phyloP scores from a whole-genome alignment of 306 rosid genomes.

The Fagus crenata region DNA sequence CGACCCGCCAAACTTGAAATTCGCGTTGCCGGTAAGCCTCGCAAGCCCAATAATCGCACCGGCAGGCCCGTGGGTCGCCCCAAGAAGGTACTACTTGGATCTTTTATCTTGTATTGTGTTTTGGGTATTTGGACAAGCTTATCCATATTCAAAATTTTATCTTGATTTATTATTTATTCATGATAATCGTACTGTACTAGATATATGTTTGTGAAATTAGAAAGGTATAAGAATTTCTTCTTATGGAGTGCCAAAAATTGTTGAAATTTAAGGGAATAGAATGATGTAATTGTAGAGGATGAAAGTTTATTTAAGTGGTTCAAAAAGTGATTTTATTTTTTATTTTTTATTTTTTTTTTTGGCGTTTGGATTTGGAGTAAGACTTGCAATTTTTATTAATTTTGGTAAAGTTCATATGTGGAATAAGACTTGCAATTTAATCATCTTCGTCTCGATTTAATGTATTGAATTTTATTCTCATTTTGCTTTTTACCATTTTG shows the following conservation, averaged over 20 bases:
- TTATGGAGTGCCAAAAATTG: too few species aligned
- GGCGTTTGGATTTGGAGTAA: neutral
- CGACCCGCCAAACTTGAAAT: too few species aligned
- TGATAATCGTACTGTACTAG: neutral
- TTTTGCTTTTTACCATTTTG: constrained; percentile 10
- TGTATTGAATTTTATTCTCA: constrained; percentile 1
- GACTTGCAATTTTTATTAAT: neutral
- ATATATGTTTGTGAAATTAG: too few species aligned
- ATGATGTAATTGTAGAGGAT: too few species aligned
- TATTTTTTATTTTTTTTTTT: neutral
- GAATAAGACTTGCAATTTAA: neutral
- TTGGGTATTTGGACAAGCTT: too few species aligned
- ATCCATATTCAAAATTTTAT: too few species aligned
- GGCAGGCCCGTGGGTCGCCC: constrained; percentile 83
- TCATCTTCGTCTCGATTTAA: neutral
- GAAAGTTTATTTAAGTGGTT: neutral
- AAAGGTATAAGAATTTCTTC: too few species aligned
- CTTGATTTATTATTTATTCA: too few species aligned
- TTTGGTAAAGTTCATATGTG: neutral
- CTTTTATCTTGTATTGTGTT: too few species aligned
- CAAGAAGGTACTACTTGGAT: constrained; percentile 51
- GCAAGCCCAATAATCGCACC: constrained; percentile 17
- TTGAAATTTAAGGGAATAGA: too few species aligned
- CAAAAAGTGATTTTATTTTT: neutral
- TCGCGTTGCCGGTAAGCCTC: too few species aligned